Evolutionary conservation across 1,284 basidiomycete genomes (phyloP).

Genomic region (Sutorius eximius): DNA sequence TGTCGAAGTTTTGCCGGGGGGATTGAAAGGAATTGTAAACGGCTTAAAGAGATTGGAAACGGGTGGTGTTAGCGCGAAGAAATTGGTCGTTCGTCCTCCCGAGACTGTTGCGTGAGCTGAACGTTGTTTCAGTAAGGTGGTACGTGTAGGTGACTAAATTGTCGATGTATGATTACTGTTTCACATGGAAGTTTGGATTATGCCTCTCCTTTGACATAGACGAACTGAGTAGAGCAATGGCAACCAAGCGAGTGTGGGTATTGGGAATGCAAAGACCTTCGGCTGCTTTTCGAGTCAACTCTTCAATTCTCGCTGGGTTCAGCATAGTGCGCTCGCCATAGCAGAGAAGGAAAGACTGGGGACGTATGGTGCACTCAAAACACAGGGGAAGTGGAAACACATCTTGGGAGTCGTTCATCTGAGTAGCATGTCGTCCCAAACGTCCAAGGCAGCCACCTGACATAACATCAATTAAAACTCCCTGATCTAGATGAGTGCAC

Average conservation of each 20-base stretch:
- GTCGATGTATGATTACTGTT: slow-evolving; percentile 1
- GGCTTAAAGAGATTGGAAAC: slow-evolving; percentile 15
- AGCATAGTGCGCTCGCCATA: background rate
- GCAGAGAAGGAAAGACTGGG: background rate
- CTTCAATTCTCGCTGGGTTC: background rate
- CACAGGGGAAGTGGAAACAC: background rate
- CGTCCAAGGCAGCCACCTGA: background rate
- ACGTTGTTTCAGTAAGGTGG: background rate
- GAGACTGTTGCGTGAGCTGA: slow-evolving; percentile 16
- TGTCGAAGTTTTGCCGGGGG: slow-evolving; percentile 19
- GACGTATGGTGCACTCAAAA: background rate
- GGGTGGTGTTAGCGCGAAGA: slow-evolving; percentile 20
- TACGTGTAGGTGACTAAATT: background rate
- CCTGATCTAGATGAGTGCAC: too few species aligned
- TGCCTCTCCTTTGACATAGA: background rate
- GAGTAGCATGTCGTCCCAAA: background rate
- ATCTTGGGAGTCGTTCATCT: background rate
- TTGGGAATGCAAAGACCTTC: background rate
- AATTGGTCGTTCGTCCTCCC: slow-evolving; percentile 20
- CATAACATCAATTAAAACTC: background rate
- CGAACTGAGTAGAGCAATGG: background rate
- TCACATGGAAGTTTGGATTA: background rate
- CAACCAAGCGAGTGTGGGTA: background rate
- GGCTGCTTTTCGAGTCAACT: background rate
- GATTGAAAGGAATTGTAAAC: slow-evolving; percentile 11